These are phyloP conservation scores for Hamigera avellanea DNA, from an alignment of 495 filamentous ascomycete genomes.

Conservation along the genomic window DNA sequence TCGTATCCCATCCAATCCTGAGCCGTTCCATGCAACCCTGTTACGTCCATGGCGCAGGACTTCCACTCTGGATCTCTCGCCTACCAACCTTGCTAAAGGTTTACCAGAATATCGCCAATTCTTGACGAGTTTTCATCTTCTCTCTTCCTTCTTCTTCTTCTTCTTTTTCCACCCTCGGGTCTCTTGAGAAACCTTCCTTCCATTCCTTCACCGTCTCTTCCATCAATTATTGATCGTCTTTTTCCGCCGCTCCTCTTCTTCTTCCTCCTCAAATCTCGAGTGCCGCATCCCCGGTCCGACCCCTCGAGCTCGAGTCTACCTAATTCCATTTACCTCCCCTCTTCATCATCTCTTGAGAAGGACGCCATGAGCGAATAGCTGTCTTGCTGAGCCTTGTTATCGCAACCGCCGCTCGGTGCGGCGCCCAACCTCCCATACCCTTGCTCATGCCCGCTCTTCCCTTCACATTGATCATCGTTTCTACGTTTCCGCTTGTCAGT, in stretches of 20 bases:
- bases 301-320: no score
- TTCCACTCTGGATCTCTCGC: slow-evolving; percentile 1
- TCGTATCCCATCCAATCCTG: no score
- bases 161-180: background rate
- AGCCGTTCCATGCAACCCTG: no score
- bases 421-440: no score
- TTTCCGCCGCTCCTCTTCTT: background rate
- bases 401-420: no score
- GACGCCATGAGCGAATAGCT: no score
- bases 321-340: slow-evolving; percentile 2
- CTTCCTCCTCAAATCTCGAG: slow-evolving; percentile 1
- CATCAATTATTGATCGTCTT: background rate
- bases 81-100: background rate
- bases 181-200: background rate
- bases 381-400: no score
- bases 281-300: no score
- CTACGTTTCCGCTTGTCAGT: no score
- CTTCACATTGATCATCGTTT: no score
- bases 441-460: no score
- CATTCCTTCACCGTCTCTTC: background rate
- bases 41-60: no score
- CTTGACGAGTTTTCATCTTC: background rate
- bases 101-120: background rate
- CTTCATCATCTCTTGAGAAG: background rate
- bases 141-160: slow-evolving; percentile 1